Evolutionary conservation across 139 green algal genomes (phyloP), one percentile per base, ranked within the genome.

Genomic region (Edaphochlamys debaryana): DNA sequence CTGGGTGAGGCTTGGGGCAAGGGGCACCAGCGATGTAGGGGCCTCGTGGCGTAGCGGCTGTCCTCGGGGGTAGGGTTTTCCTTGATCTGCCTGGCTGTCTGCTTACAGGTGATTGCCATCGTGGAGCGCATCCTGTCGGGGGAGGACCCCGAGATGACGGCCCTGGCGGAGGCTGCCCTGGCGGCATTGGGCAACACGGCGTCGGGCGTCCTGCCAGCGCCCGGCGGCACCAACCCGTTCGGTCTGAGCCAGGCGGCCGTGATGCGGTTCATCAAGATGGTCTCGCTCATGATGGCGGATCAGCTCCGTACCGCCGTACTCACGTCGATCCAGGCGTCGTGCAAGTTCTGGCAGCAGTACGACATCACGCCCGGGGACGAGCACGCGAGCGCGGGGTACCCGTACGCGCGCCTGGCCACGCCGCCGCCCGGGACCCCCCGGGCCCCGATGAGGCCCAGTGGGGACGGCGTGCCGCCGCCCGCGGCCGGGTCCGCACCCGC

Each of bases 201-300:
- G 19, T 48, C 11, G 4, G 13, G 20, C 63, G 45, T 20, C n/a
- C 34, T 34, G n/a, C 27, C 5, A 6, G 40, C 60, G 1, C 37
- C 67, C 52, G 70, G 48, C 22, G 1, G 22, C 73, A 41, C 30
- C 38, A 80, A 69, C 54, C 56, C 56, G 29, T 80, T 80, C n/a
- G 73, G 77, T 20, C 63, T 83, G 54, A 75, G 79, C 34, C 82
- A 84, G 76, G 74, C 77, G 36, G 86, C 87, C 79, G 90, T 91
- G 19, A 72, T 90, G 60, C 85, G 84, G 5, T 94, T 92, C 69
- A 77, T 95, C 48, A 89, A 92, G 80, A 91, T 92, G 85, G 60
- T 96, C 36, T 88, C 87, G 1, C 64, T 96, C 62, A 48, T 88
- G 32, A 95, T 95, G 92, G 79, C 79, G 4, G 89, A 94, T 79